Base-by-base conservation (phyloP, 768 basidiomycete species). In the Auricularia auricula-judae region DNA sequence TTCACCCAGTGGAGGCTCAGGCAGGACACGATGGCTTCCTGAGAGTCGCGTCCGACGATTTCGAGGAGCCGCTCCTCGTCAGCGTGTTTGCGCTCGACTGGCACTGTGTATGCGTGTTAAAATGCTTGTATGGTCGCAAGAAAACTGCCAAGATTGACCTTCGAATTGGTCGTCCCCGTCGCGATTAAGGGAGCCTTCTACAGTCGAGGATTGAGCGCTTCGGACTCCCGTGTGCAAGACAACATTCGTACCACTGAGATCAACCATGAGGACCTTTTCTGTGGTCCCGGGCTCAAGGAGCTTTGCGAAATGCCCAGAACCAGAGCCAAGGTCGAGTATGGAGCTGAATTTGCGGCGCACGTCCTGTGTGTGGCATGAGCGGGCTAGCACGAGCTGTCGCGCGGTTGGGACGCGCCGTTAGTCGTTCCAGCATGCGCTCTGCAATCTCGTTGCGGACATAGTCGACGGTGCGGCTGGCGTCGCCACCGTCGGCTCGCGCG, bases 1-100 rank as follows among this genome's bases (percentile, higher is more conserved):
- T 98, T 98, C 12, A 97, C 85, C 97, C 97, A 99, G 67, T 99
- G 97, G 53, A 98, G 80, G 69, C 87, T 88, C 3, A 97, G 81
- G 72, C 92, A 95, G 12, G 93, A 95, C 33, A 97, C 86, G 58
- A 98, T 84, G 18, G 91, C 93, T 71, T 98, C 96, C 71, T 95
- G 89, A 14, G 92, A 91, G 66, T 88, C 82, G 2, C 79, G 84
- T 3, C 81, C 78, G 11, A 98, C 77, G 21, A 79, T 73, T 53
- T 83, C 76, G 2, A 95, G 79, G 1, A 98, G 75, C 36, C 82
- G 78, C 73, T 98, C 94, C 72, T 98, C 94, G 66, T 97, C 93
- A 54, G 82, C 86, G 66, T 87, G 85, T 65, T 89, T 80, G 42
- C 96, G 83, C 67, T 87, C 84, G 23, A 94, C 79, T 23, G 85